phyloP scores from a whole-genome alignment of 2,329 filamentous ascomycete species.

The Neofusicoccum sp. region DNA sequence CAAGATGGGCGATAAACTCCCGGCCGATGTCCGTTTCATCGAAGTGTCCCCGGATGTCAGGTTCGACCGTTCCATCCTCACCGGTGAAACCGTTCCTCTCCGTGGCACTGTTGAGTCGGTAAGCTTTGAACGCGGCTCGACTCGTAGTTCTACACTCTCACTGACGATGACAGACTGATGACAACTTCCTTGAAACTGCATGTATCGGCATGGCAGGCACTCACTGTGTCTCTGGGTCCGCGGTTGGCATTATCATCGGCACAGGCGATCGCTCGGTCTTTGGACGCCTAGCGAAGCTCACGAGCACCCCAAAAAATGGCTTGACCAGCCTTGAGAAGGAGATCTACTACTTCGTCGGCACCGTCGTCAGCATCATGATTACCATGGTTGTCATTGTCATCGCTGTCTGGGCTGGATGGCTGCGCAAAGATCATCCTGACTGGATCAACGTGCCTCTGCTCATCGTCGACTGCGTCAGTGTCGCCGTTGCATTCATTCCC shows the following conservation, averaged over 20 bases:
- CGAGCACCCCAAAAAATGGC: conserved; percentile 65
- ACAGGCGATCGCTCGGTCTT: conserved; percentile 74
- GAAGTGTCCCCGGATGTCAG: conserved; percentile 67
- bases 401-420: conserved; percentile 67
- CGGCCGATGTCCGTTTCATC: conserved; percentile 70
- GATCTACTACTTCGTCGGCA: conserved; percentile 67
- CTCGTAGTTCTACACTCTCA: neutral
- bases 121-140: neutral
- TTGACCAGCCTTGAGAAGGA: conserved; percentile 71
- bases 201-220: conserved; percentile 79
- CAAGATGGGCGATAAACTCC: conserved; percentile 70
- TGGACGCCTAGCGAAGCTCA: conserved; percentile 68
- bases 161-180: conserved; percentile 44
- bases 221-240: conserved; percentile 69
- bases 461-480: conserved; percentile 68
- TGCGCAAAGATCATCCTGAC: conserved; percentile 63
- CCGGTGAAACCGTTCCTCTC: conserved; percentile 66
- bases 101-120: conserved; percentile 59
- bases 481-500: conserved; percentile 73
- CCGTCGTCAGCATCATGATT: conserved; percentile 68
- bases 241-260: conserved; percentile 65
- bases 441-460: conserved; percentile 72
- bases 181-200: conserved; percentile 73
- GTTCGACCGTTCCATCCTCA: conserved; percentile 72
- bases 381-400: conserved; percentile 64